Base-by-base conservation (phyloP, 2,329 filamentous ascomycete species). In the Xylariaceae sp. region DNA sequence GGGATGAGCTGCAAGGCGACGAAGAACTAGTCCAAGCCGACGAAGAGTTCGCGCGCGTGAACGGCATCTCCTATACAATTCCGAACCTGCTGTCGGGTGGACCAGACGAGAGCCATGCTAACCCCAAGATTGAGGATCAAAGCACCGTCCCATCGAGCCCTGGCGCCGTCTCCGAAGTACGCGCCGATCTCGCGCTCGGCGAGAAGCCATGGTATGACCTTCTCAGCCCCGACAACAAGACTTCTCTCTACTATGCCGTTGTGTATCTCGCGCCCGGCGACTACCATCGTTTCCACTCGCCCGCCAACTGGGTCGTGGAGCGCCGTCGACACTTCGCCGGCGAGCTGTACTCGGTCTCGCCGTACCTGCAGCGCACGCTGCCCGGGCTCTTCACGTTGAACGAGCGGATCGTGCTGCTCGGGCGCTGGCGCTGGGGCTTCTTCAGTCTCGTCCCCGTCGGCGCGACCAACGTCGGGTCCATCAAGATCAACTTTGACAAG, bases 231-330 rank as follows among this genome's bases (percentile, higher is more conserved):
- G 81, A 83, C 47, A 82, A 82, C 71, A 80, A 76, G 71, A 91
- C 87, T 4, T 84, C 87, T 8, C 82, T 99, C 6, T 96, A 96
- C 78, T 99, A 97, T 73, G 89, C 81, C 57, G 95, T 99, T 59
- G 86, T 99, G 67, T 99, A 99, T 75, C 85, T 99, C 36, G 94
- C 95, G 0, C 94, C 94, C 0, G 94, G 94, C 43, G 95, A 99
- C 76, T 99, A 99, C 76, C 94, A 99, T 76, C 90, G 93, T 60
- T 99, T 97, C 78, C 95, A 99, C 77, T 96, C 91, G 1, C 94
- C 94, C 0, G 87, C 91, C 2, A 89, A 91, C 64, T 99, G 94
- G 94, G 92, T 99, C 13, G 94, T 94, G 27, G 90, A 97, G 73
- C 87, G 87, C 61, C 86, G 95, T 36, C 89, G 94, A n/a, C 94